A percentile compares a stretch with the other conserved stretches of the same genome.
These are phyloP conservation scores for Plasmodium vinckei DNA, from an alignment of 169 alveolate species.

Conservation along the genomic window DNA sequence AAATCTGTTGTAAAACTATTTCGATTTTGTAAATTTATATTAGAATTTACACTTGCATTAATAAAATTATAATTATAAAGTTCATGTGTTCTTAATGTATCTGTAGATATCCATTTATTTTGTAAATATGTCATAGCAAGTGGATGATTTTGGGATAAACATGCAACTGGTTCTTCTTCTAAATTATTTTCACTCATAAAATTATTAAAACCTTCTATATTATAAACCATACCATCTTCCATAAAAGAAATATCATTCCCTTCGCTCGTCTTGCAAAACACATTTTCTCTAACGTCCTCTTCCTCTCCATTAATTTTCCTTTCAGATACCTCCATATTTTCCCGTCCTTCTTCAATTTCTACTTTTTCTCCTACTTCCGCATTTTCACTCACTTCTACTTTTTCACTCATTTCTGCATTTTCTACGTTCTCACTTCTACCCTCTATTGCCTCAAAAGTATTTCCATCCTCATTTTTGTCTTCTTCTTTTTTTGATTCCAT, in stretches of 20 bases:
- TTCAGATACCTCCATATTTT: too few species aligned
- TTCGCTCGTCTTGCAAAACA: not conserved
- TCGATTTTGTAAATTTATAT: conserved; percentile 25
- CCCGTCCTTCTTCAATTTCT: not conserved
- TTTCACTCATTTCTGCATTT: too few species aligned
- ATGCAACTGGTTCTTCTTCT: conserved; percentile 31
- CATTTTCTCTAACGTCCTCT: not conserved
- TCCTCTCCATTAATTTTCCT: not conserved
- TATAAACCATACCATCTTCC: conserved; percentile 8
- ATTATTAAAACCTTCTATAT: conserved; percentile 34
- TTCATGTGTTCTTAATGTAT: conserved; percentile 80
- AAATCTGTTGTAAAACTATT: conserved; percentile 20
- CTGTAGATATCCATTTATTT: conserved; percentile 82
- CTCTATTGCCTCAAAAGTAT: not conserved
- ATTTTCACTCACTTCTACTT: conserved; percentile 3
- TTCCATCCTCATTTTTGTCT: not conserved
- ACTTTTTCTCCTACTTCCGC: conserved; percentile 9
- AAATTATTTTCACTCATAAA: conserved; percentile 42
- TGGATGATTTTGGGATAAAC: conserved; percentile 80
- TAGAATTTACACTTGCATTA: conserved; percentile 39
- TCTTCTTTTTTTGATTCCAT: not conserved
- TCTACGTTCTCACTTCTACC: not conserved
- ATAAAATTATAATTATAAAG: conserved; percentile 80
- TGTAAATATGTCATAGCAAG: conserved; percentile 82
- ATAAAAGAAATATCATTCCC: too few species aligned